Conservation (phyloP, 2,329 filamentous ascomycete genomes). For the Trichothecium sympodiale region DNA sequence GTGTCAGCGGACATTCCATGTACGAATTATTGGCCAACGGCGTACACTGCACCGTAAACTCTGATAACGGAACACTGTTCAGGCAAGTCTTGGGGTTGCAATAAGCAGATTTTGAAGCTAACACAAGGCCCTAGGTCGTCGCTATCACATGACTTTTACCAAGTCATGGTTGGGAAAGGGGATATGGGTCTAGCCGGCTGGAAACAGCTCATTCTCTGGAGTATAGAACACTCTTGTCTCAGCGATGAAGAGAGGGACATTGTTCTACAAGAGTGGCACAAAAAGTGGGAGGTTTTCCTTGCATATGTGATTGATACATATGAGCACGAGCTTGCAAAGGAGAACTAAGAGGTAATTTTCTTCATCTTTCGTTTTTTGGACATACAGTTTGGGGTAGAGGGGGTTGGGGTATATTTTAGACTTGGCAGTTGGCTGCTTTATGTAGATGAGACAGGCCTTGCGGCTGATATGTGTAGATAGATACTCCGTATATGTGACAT, state of each 20-base stretch:
- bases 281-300: conserved; percentile 49
- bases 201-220: conserved; percentile 57
- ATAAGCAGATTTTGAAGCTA: background rate
- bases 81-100: conserved; percentile 30
- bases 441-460: too few species aligned
- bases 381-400: too few species aligned
- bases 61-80: conserved; percentile 66
- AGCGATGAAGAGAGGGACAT: conserved; percentile 25
- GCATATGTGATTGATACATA: conserved; percentile 35
- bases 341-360: too few species aligned
- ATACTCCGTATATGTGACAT: too few species aligned
- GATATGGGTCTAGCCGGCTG: conserved; percentile 59
- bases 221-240: conserved; percentile 49
- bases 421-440: too few species aligned
- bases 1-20: conserved; percentile 54
- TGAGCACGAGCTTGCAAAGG: conserved; percentile 5
- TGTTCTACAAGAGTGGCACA: conserved; percentile 34
- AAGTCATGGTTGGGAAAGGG: conserved; percentile 57
- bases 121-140: conserved; percentile 41
- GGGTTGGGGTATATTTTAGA: too few species aligned
- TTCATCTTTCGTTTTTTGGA: too few species aligned
- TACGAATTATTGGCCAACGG: conserved; percentile 60
- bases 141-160: conserved; percentile 67
- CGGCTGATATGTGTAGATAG: too few species aligned
- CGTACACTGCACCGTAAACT: conserved; percentile 63